Evolutionary conservation across 2,329 filamentous ascomycete genomes (phyloP), one percentile per base, ranked within the genome.

Genomic region (Zalaria obscura): DNA sequence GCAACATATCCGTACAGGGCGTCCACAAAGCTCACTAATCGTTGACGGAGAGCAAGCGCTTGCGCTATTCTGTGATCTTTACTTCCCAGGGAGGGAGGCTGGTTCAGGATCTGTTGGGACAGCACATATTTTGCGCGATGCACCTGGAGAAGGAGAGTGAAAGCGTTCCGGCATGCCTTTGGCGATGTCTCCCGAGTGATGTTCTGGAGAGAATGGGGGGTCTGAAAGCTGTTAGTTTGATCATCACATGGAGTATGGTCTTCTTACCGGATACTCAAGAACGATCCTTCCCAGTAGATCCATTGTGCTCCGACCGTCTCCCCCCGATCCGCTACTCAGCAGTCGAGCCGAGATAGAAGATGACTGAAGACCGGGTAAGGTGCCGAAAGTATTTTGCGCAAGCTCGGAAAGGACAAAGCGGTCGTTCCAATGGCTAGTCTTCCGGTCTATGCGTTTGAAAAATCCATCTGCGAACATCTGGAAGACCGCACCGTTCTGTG

Each of bases 381-480:
- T 55, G 4, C 66, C 69, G 55, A 86, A 87, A 0, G 82, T 77
- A 42, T 79, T 78, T 44, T 86, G 82, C 1, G 81, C 78, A 2
- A 86, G 63, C 49, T 88, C 84, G 0, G 83, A 91, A 27, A 95
- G 65, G 1, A 82, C 70, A 53, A 89, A 93, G 18, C 78, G 75
- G 56, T 95, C 86, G 46, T 80, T 79, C 88, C 87, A 95, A 31
- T 59, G 55, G 64, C 69, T 60, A 8, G 63, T 62, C 38, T 59
- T 35, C 29, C 42, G 67, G 49, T 91, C 83, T 36, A 95, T 72
- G 38, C 81, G 78, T 42, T 79, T 74, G 54, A 94, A 94, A 1
- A 95, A 59, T 8, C 73, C 72, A 26, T 70, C 69, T 8, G 80
- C 74, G 50, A 94, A 80, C 0, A 65, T 60, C 37, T 80, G 73